Conservation (phyloP, 2,329 filamentous ascomycete species). For the Spiromastix sp. region DNA sequence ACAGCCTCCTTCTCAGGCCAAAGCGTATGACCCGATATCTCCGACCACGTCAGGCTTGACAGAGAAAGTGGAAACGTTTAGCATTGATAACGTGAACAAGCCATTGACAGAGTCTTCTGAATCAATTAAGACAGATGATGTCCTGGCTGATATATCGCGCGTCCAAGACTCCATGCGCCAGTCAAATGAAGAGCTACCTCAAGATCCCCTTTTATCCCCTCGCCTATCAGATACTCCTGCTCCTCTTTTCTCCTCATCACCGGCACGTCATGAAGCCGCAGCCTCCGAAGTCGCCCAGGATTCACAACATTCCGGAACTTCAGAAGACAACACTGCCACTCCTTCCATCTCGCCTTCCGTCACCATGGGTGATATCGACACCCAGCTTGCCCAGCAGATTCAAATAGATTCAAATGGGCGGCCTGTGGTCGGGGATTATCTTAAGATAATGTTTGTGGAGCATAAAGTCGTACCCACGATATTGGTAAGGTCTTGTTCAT, state of each 20-base stretch:
- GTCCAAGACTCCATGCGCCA: conserved; percentile 1
- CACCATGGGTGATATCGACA: conserved; percentile 2
- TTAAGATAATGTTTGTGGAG: conserved; percentile 96
- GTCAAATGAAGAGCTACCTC: background rate
- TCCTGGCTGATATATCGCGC: conserved; percentile 5
- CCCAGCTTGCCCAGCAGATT: conserved; percentile 28
- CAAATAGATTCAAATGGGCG: conserved; percentile 52
- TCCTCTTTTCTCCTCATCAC: conserved; percentile 49
- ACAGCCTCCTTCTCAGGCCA: conserved; percentile 11
- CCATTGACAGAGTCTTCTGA: conserved; percentile 32
- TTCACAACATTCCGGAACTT: too few relatives aligned
- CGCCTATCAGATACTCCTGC: conserved; percentile 59
- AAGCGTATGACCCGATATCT: conserved; percentile 27
- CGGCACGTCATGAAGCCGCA: too few relatives aligned
- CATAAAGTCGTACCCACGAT: conserved; percentile 92
- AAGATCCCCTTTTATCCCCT: conserved; percentile 31
- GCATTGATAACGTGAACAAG: conserved; percentile 49
- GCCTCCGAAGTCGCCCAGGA: too few relatives aligned
- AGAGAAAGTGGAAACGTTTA: conserved; percentile 46
- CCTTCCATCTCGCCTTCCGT: background rate
- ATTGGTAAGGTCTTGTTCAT: conserved; percentile 52
- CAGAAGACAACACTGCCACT: background rate
- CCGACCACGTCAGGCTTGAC: conserved; percentile 45
- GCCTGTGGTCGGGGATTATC: conserved; percentile 82
- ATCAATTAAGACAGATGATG: conserved; percentile 6